Conservation (phyloP, 2,329 filamentous ascomycete species). For the Diplocarpon rosae region DNA sequence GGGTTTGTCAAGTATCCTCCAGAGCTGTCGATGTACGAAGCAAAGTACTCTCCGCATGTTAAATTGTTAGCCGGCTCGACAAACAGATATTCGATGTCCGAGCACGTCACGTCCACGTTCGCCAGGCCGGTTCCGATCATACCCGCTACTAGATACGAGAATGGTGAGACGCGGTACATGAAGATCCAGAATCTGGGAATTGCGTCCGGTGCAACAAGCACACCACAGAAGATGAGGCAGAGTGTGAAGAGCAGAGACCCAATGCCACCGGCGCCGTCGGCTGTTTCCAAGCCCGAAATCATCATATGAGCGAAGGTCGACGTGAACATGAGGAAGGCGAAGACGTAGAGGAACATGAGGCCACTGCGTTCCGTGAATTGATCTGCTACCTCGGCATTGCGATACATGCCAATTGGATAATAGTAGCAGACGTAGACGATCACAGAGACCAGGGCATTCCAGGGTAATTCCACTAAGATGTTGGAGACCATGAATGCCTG, state of each 20-base stretch:
- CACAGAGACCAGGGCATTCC: conserved; percentile 62
- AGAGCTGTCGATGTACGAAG: not conserved
- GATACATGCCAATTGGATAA: conserved; percentile 69
- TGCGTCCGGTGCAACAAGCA: conserved; percentile 50
- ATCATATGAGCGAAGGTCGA: conserved; percentile 75
- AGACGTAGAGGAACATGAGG: conserved; percentile 67
- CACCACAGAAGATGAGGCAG: conserved; percentile 62
- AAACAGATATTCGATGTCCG: conserved; percentile 24
- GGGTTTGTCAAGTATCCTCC: conserved; percentile 4
- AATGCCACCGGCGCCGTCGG: conserved; percentile 67
- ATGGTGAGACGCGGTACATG: conserved; percentile 72
- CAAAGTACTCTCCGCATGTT: conserved; percentile 4
- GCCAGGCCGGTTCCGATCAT: conserved; percentile 62
- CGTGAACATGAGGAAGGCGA: conserved; percentile 67
- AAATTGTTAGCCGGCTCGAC: conserved; percentile 1
- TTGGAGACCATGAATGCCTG: conserved; percentile 56
- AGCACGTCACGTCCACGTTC: conserved; percentile 53
- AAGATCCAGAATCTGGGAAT: conserved; percentile 73
- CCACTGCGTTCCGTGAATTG: conserved; percentile 57
- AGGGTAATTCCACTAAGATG: conserved; percentile 75
- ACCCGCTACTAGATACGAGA: conserved; percentile 68
- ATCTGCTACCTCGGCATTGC: conserved; percentile 52
- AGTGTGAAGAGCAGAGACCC: conserved; percentile 66
- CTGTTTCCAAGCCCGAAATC: conserved; percentile 66
- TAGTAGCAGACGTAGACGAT: conserved; percentile 75